Base-by-base conservation (phyloP, 2,329 filamentous ascomycete genomes). In the Orbilia brochopaga region DNA sequence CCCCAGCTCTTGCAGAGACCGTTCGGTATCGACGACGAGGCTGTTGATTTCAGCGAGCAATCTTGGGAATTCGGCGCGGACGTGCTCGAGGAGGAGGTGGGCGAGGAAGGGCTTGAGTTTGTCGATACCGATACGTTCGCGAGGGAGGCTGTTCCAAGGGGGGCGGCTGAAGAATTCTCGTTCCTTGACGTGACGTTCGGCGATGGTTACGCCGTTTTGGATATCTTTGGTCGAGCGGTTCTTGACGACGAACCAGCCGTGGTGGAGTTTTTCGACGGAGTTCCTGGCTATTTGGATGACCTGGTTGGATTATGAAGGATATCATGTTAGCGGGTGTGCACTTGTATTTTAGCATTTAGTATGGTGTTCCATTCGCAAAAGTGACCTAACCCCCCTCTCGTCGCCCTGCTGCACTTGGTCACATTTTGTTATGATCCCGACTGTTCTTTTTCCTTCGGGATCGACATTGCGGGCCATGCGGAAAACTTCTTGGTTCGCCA, bases 41-140 rank as follows among this genome's bases (percentile, higher is more conserved):
- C 76, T 77, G 24, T 74, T 75, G 57, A 80, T 79, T 52, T 83
- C 81, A 1, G 79, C 78, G 2, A 81, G 77, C 67, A 83, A 80
- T 65, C 79, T 78, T 1, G 82, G 81, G 70, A 84, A 84, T 64
- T 82, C 80, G 1, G 78, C 78, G n/a, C 79, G 80, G 1, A 82
- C 79, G 59, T 82, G 79, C 2, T 76, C 75, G 1, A 78, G 79
- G 0, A 84, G 78, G 0, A 83, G 76, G 6, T 80, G 80, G 21
- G 80, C 78, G 2, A 84, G 77, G 2, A 80, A 79, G 3, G 60
- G 65, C 17, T 79, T 78, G 32, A 85, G 74, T 0, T 81, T 76
- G 0, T 76, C 73, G 30, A 84, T 79, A 1, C 83, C 83, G 21
- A 80, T 79, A 13, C 79, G 77, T 13, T 81, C 79, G 0, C 42